Percentiles rank a stretch among this genome's conserved stretches.
Conservation (phyloP, 495 filamentous ascomycete genomes). For the Penicillium arizonense region DNA sequence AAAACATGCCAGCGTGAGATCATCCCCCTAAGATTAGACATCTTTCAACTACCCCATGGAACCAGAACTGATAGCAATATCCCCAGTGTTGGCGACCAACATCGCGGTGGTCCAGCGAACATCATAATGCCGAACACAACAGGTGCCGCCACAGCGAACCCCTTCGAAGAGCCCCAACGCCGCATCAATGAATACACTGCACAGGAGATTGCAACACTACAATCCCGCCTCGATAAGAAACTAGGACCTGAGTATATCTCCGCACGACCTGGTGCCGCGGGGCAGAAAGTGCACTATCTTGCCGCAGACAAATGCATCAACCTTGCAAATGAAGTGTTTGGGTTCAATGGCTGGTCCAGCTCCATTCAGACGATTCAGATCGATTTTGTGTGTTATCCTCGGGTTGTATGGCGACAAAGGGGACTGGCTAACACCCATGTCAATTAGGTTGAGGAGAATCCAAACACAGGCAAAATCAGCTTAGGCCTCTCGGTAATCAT, state of each 20-base stretch:
- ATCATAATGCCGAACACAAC: constrained; percentile 39
- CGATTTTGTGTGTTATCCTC: constrained; percentile 66
- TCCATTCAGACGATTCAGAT: constrained; percentile 84
- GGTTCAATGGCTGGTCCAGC: constrained; percentile 98
- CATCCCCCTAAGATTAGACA: not conserved
- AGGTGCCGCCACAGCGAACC: constrained; percentile 54
- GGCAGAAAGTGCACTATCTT: constrained; percentile 86
- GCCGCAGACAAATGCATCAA: constrained; percentile 91
- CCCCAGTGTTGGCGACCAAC: constrained; percentile 77
- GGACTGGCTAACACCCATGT: constrained; percentile 18
- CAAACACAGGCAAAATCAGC: constrained; percentile 64
- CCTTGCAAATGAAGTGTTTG: constrained; percentile 96
- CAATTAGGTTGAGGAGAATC: constrained; percentile 60
- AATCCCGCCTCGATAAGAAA: constrained; percentile 82
- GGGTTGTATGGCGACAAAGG: too few relatives aligned
- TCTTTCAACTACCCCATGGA: not conserved
- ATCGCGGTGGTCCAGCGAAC: constrained; percentile 44
- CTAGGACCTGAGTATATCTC: constrained; percentile 98
- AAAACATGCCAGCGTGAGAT: constrained; percentile 47
- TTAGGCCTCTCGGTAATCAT: constrained; percentile 86
- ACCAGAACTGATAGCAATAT: constrained; percentile 25
- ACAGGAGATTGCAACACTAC: constrained; percentile 84
- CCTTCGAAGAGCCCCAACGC: constrained; percentile 69
- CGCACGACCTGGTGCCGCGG: constrained; percentile 72
- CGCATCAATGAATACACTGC: constrained; percentile 79